Base-by-base conservation (phyloP, 331 rosid species). In the Quercus lobata region DNA sequence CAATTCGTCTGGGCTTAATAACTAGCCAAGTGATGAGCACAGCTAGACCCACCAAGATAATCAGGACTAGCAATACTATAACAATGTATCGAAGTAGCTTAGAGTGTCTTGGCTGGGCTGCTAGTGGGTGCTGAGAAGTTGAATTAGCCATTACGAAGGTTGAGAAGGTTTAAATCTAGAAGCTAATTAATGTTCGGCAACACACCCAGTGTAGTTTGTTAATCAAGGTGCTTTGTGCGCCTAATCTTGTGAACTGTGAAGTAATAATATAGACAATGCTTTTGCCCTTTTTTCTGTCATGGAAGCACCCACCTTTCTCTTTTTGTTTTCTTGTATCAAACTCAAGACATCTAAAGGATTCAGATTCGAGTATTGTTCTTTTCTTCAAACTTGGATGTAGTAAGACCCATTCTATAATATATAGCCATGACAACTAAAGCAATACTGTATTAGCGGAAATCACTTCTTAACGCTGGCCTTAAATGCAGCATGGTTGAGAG, bases 11-110 rank as follows among this genome's bases (percentile, higher is more conserved):
- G 1, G 98, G 98, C 82, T 57, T 90, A 56, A 94, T 2, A 1
- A 90, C 85, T 1, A 92, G 78, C 97, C 97, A 92, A 0, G 72
- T 82, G 75, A 92, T 86, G 81, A 92, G 89, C 54, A 91, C 88
- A 1, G 86, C 90, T 71, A 94, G 49, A 5, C 98, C 91, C 18
- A 84, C 83, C 1, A 91, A 76, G 58, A 94, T 76, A 24, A 94
- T 76, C 19, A 82, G 34, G 3, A 76, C 66, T 24, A 94, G 68
- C 54, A 92, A 56, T 34, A 71, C 17, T 3, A 78, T 41, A 24
- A 78, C 78, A 1, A 91, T 79, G 66, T 1, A 62, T 17, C 86
- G 79, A 5, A 88, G 69, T 19, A 84, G 57, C 57, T 19, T 78
- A 12, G 83, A 2, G 6, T 37, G 71, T 35, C 76, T 55, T 61